Conservation (phyloP, 2,329 filamentous ascomycete genomes). For the Macrophomina phaseolina region DNA sequence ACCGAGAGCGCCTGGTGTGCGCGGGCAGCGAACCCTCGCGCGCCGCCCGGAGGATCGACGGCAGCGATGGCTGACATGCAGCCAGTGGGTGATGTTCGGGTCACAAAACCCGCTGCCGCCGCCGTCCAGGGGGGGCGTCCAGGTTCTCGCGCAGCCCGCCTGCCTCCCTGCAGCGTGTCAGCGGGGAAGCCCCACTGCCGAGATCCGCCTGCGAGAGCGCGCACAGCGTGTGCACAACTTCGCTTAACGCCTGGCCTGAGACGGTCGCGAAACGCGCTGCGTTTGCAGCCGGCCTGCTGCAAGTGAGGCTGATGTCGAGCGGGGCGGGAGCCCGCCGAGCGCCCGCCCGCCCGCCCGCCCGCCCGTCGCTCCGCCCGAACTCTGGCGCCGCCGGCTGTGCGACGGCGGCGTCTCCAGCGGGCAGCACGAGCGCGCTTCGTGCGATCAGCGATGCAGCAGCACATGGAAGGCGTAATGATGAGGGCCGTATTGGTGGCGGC, state of each 20-base stretch:
- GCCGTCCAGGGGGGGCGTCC: constrained; percentile 7
- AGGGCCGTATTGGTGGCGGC: constrained; percentile 12
- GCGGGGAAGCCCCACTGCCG: constrained; percentile 25
- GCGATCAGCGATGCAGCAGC: constrained; percentile 3
- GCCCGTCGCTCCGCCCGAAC: not conserved
- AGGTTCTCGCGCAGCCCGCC: not conserved
- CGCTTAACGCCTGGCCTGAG: constrained; percentile 21
- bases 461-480: not conserved
- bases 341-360: not conserved
- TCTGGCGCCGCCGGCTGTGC: not conserved
- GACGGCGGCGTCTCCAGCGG: too few species aligned
- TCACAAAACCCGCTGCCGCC: constrained; percentile 17
- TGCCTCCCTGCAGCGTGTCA: constrained; percentile 19
- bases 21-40: not conserved
- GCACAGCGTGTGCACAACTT: constrained; percentile 22
- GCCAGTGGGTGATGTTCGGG: constrained; percentile 21
- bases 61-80: constrained; percentile 22
- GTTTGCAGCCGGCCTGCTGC: not conserved
- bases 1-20: too few species aligned
- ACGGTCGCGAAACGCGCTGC: constrained; percentile 23
- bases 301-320: not conserved
- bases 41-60: not conserved
- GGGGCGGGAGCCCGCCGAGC: not conserved
- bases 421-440: not conserved
- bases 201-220: constrained; percentile 20